Evolutionary conservation across 2,329 filamentous ascomycete species (phyloP).

Genomic region (Penicillium sp.): DNA sequence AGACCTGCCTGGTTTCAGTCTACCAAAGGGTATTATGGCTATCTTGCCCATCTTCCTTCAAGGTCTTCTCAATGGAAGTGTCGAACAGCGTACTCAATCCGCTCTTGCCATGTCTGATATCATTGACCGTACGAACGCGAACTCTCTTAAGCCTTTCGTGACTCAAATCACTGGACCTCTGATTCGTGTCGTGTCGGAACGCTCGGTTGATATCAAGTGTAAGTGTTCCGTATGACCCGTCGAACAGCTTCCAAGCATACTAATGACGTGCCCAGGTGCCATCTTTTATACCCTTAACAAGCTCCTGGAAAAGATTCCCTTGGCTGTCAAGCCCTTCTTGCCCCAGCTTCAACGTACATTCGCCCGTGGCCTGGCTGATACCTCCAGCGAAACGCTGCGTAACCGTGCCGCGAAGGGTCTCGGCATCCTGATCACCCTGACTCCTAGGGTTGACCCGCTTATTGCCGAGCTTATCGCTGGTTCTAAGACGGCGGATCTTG

Average conservation of each 20-base stretch:
- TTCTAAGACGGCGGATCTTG: slow-evolving; percentile 83
- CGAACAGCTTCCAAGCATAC: slow-evolving; percentile 2
- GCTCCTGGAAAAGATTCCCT: slow-evolving; percentile 92
- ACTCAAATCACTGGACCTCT: slow-evolving; percentile 97
- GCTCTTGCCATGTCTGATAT: slow-evolving; percentile 95
- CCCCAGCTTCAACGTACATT: slow-evolving; percentile 97
- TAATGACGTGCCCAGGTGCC: slow-evolving; percentile 61
- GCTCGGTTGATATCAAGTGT: slow-evolving; percentile 90
- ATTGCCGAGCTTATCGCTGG: slow-evolving; percentile 94
- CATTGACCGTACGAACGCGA: slow-evolving; percentile 86
- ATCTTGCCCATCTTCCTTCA: slow-evolving; percentile 96
- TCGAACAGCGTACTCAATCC: slow-evolving; percentile 88
- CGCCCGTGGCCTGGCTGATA: slow-evolving; percentile 91
- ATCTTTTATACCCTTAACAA: slow-evolving; percentile 95
- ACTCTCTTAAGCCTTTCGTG: slow-evolving; percentile 89
- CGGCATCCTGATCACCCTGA: slow-evolving; percentile 93
- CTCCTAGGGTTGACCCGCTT: slow-evolving; percentile 90
- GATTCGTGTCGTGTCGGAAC: slow-evolving; percentile 95
- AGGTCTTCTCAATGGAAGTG: slow-evolving; percentile 93
- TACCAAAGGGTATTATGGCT: slow-evolving; percentile 97
- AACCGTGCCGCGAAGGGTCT: slow-evolving; percentile 89
- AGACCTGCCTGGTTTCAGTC: slow-evolving; percentile 80
- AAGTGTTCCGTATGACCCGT: slow-evolving; percentile 21
- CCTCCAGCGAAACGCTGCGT: slow-evolving; percentile 84
- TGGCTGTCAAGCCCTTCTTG: slow-evolving; percentile 93